Evolutionary conservation across 2,329 filamentous ascomycete species (phyloP), one percentile per base, ranked within the genome.

Genomic region (Shiraia bambusicola): DNA sequence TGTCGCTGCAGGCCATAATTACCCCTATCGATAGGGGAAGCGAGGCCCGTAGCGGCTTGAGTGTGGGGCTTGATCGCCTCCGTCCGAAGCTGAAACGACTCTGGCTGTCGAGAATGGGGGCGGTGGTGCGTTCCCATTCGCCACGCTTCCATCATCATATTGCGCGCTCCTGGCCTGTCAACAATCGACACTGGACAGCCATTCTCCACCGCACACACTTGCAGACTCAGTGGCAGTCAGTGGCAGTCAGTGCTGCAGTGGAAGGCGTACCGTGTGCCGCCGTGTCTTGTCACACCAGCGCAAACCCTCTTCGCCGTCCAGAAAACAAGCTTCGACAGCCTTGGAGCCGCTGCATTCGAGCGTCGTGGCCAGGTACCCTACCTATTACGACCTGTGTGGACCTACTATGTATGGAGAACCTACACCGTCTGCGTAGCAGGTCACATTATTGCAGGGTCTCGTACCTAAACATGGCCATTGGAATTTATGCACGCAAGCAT

Each of bases 21-120:
- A 34, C 45, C 45, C 57, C 52, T 59, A 61, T 61, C 57, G 54
- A 61, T 59, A 59, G 37, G 28, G 24, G 31, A 31, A 36, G 33
- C 40, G 36, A 46, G 29, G 33, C 46, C 40, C 26, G 44, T 40
- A 29, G 15, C 27, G 45, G 47, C 34, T 37, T 51, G 43, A 46
- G 48, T 45, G 45, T 37, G 46, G 46, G 46, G 47, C 28, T 37
- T 49, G 50, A 59, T 58, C 49, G 39, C 49, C 44, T 47, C 36
- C 42, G 47, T 44, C 41, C 40, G 52, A 22, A 51, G 44, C 49
- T 59, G 56, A 59, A 59, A 61, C 57, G 37, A 40, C 43, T 25
- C 36, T 37, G 24, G 30, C 30, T 30, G 45, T 40, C 27, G 26
- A 29, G 30, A 37, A 14, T n/a, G 38, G 37, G 31, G 28, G 40